phyloP scores from a whole-genome alignment of 2,329 filamentous ascomycete species.

The Apiospora phragmitis region DNA sequence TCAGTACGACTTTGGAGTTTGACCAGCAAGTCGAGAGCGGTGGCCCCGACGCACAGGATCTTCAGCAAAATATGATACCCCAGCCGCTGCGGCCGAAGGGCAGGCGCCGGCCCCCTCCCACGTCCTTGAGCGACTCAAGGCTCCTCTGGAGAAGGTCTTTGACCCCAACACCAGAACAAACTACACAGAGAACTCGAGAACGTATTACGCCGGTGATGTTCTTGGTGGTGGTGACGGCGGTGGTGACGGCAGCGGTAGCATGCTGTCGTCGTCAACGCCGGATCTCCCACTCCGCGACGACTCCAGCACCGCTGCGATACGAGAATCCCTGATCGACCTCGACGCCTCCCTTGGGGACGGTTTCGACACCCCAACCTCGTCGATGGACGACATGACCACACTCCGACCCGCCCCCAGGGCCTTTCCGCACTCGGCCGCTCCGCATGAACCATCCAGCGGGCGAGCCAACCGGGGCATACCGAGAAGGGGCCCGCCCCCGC shows the following conservation, averaged over 20 bases:
- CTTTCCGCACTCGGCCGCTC: slow-evolving; percentile 41
- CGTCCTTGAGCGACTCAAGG: slow-evolving; percentile 56
- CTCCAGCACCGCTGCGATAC: slow-evolving; percentile 50
- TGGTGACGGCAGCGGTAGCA: slow-evolving; percentile 41
- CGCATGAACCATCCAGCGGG: not conserved
- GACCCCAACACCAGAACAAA: slow-evolving; percentile 65
- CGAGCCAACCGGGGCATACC: not conserved
- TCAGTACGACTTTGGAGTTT: slow-evolving; percentile 64
- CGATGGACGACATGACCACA: slow-evolving; percentile 62
- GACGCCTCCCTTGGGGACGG: slow-evolving; percentile 58
- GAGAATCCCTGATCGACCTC: slow-evolving; percentile 65
- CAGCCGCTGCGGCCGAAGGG: slow-evolving; percentile 51
- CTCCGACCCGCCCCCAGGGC: slow-evolving; percentile 44
- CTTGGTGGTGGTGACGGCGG: slow-evolving; percentile 28
- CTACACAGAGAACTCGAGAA: slow-evolving; percentile 63
- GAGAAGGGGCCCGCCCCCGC: not conserved
- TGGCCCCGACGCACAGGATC: slow-evolving; percentile 44
- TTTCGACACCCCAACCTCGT: slow-evolving; percentile 46
- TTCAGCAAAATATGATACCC: slow-evolving; percentile 48
- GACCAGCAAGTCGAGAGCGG: slow-evolving; percentile 56
- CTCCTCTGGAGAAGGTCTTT: slow-evolving; percentile 64
- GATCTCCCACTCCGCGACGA: slow-evolving; percentile 62
- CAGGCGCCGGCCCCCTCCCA: slow-evolving; percentile 59
- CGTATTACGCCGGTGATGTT: slow-evolving; percentile 46
- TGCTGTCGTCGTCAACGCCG: slow-evolving; percentile 35